Evolutionary conservation across 2,329 filamentous ascomycete species (phyloP), one percentile per base, ranked within the genome.

Genomic region (Xylariaceae sp.): DNA sequence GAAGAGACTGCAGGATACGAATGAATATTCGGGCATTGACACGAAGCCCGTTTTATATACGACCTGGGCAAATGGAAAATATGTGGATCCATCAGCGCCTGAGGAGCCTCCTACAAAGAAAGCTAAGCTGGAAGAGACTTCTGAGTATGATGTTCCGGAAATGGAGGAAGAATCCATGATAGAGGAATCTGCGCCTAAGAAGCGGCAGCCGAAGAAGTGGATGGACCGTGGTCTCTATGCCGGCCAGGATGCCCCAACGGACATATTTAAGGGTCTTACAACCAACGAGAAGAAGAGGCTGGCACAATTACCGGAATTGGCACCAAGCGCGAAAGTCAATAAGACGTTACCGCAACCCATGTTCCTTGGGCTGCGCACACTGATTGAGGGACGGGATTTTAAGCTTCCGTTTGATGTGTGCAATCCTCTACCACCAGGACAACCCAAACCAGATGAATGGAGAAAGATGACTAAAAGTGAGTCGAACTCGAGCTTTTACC

Each of bases 401-500:
- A 91, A 91, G 72, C 77, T 99, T 24, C 94, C 94, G 0, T 97
- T 85, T 67, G 89, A 96, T 69, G 80, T 96, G 41, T 97, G 93
- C 77, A 89, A 91, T 48, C 93, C 93, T 2, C 81, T 96, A 16
- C 88, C 91, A 3, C 84, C 86, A 1, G 91, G 89, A 43, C 90
- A 96, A 68, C 90, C 92, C 20, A 96, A 96, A 73, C 92, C 93
- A 1, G 87, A 95, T 62, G 91, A 96, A 65, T 99, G 92, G 89
- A 86, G 87, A 62, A 93, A 93, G 70, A 87, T 94, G 63, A 92
- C 91, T 59, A 94, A 89, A 73, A 97, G 91, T 95, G 78, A 77
- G 87, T 73, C 36, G 6, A 9, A 32, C 21, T 15, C 20, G 4
- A 3, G 6, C 4, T 9, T 16, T 52, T 36, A 24, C 20, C 7